phyloP scores from a whole-genome alignment of 805 yeast species.

The Saturnispora ahearnii region DNA sequence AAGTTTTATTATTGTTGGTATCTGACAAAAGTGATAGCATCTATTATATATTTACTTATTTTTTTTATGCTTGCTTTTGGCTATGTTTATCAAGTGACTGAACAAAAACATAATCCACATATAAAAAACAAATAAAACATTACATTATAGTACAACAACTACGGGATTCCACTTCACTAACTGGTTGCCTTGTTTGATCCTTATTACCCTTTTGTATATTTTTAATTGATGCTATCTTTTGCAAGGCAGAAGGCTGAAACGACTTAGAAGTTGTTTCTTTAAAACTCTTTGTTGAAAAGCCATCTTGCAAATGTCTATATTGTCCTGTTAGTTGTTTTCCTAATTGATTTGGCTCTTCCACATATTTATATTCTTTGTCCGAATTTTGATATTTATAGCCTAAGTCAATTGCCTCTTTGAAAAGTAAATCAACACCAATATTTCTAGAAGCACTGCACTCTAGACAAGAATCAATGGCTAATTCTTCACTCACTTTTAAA shows the following conservation, averaged over 20 bases:
- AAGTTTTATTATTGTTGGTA: no score
- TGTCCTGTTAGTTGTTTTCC: not conserved
- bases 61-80: no score
- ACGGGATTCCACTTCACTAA: not conserved
- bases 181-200: not conserved
- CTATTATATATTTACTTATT: no score
- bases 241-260: not conserved
- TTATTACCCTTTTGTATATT: not conserved
- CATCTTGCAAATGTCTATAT: not conserved
- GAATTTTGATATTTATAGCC: slow-evolving; percentile 9
- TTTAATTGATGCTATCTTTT: not conserved
- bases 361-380: slow-evolving; percentile 9
- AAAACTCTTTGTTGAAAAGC: not conserved
- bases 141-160: not conserved
- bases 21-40: no score
- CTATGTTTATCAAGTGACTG: no score
- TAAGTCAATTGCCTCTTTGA: slow-evolving; percentile 29
- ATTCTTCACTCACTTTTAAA: slow-evolving; percentile 17
- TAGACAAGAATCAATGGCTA: slow-evolving; percentile 29
- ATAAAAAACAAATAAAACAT: not conserved
- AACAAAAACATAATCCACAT: no score
- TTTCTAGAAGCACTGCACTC: slow-evolving; percentile 82
- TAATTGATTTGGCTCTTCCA: not conserved
- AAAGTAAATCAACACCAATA: slow-evolving; percentile 73
- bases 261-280: not conserved